Evolutionary conservation across 1,284 basidiomycete genomes (phyloP).

Genomic region (Dichomitus squalens): DNA sequence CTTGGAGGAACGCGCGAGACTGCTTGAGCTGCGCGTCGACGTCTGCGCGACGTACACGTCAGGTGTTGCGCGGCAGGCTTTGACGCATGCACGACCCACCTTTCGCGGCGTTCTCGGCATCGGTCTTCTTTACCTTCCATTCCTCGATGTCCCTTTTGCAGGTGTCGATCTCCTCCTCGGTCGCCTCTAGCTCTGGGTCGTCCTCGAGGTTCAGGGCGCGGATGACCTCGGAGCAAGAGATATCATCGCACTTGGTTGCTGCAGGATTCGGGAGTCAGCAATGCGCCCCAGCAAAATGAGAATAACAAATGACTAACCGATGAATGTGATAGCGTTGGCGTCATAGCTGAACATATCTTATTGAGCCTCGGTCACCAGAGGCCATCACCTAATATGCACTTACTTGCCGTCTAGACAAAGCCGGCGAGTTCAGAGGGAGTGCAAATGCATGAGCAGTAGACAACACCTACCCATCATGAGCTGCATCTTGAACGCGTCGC

Average conservation of each 20-base stretch:
- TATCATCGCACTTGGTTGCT: constrained; percentile 67
- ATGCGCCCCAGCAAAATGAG: not conserved
- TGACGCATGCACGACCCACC: constrained; percentile 32
- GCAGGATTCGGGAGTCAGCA: not conserved
- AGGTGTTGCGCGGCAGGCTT: not conserved
- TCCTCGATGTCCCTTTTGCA: constrained; percentile 40
- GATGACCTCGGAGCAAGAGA: constrained; percentile 63
- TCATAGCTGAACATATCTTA: constrained; percentile 45
- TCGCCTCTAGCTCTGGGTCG: constrained; percentile 51
- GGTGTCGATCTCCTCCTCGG: constrained; percentile 48
- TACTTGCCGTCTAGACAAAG: constrained; percentile 50
- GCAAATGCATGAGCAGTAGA: not conserved
- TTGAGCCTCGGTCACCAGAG: constrained; percentile 5
- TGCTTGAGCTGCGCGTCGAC: constrained; percentile 44
- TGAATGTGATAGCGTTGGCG: constrained; percentile 59
- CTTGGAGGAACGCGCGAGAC: constrained; percentile 40
- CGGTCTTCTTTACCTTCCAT: constrained; percentile 45
- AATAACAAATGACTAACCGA: constrained; percentile 38
- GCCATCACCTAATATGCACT: constrained; percentile 25
- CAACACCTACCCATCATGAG: constrained; percentile 47
- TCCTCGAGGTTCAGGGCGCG: constrained; percentile 50
- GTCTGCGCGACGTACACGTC: constrained; percentile 27
- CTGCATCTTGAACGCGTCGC: constrained; percentile 63
- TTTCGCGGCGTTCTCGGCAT: constrained; percentile 43
- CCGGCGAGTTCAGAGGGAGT: not conserved